Conservation (phyloP, 805 yeast species). For the Yamadazyma nakazawae region DNA sequence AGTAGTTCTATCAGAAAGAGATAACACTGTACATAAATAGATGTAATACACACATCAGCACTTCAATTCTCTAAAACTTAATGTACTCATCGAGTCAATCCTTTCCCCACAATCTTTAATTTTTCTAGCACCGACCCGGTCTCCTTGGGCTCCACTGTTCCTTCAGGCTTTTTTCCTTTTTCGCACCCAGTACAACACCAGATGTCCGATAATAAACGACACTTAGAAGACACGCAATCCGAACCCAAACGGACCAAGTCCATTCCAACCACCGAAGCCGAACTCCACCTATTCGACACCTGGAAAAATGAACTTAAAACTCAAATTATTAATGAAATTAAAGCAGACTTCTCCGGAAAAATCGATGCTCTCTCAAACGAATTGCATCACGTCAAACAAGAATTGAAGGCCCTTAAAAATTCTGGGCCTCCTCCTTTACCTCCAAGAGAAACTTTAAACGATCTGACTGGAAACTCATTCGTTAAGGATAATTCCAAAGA, state of each 20-base stretch:
- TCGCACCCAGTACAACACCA: neutral
- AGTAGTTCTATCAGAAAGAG: slow-evolving; percentile 2
- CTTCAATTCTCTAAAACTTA: too few species aligned
- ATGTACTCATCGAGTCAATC: too few species aligned
- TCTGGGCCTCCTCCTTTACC: slow-evolving; percentile 11
- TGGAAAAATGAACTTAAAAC: slow-evolving; percentile 24
- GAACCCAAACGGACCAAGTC: slow-evolving; percentile 12
- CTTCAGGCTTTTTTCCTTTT: neutral
- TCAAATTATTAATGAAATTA: neutral
- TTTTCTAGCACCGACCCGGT: neutral
- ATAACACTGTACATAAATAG: neutral
- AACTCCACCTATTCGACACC: slow-evolving; percentile 14
- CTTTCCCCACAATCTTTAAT: too few species aligned
- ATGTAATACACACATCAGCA: neutral
- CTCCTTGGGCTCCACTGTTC: neutral
- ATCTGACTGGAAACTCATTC: neutral
- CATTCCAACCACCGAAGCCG: slow-evolving; percentile 1
- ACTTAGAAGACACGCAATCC: slow-evolving; percentile 13
- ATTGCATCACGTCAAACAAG: slow-evolving; percentile 18
- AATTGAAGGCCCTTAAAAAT: slow-evolving; percentile 6
- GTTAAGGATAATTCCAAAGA: neutral
- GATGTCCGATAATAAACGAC: slow-evolving; percentile 16
- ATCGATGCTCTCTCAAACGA: slow-evolving; percentile 19
- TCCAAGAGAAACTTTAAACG: slow-evolving; percentile 10
- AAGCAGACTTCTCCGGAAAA: slow-evolving; percentile 16